Conservation (phyloP, 2,329 filamentous ascomycete species). For the Dothideomycetes sp. region DNA sequence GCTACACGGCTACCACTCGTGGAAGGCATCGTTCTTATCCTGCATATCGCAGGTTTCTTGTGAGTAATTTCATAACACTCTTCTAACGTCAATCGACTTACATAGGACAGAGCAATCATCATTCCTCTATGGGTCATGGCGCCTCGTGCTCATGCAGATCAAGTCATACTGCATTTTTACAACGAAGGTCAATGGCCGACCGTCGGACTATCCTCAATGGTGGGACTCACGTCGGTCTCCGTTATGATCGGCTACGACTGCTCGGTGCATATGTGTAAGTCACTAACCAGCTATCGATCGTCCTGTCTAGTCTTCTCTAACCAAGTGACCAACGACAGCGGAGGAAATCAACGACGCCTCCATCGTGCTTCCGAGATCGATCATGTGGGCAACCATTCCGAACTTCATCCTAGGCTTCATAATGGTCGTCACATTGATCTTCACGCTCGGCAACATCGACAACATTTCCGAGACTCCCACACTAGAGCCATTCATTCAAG, state of each 20-base stretch:
- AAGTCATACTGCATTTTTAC: background rate
- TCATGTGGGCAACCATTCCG: constrained; percentile 12
- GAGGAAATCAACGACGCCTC: constrained; percentile 18
- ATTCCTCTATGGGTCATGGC: constrained; percentile 18
- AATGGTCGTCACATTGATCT: constrained; percentile 22
- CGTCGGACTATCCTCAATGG: constrained; percentile 7
- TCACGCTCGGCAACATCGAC: constrained; percentile 22
- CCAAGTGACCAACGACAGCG: constrained; percentile 16
- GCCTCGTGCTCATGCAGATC: no score
- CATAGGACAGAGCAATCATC: no score
- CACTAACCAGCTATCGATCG: background rate
- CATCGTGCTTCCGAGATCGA: constrained; percentile 13
- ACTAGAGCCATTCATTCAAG: constrained; percentile 21
- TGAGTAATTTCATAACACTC: no score
- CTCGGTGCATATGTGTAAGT: constrained; percentile 16
- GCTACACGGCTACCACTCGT: constrained; percentile 17
- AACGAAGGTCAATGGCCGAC: constrained; percentile 8
- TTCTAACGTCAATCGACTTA: no score
- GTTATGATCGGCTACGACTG: constrained; percentile 16
- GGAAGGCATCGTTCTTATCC: constrained; percentile 19
- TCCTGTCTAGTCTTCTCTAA: constrained; percentile 7
- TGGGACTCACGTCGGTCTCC: constrained; percentile 9
- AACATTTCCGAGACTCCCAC: constrained; percentile 13
- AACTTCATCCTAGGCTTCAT: constrained; percentile 18
- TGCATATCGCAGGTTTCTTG: constrained; percentile 23